These are phyloP conservation scores for Chytriomyces confervae DNA, from an alignment of 192 early-diverging fungal species.

Conservation along the genomic window DNA sequence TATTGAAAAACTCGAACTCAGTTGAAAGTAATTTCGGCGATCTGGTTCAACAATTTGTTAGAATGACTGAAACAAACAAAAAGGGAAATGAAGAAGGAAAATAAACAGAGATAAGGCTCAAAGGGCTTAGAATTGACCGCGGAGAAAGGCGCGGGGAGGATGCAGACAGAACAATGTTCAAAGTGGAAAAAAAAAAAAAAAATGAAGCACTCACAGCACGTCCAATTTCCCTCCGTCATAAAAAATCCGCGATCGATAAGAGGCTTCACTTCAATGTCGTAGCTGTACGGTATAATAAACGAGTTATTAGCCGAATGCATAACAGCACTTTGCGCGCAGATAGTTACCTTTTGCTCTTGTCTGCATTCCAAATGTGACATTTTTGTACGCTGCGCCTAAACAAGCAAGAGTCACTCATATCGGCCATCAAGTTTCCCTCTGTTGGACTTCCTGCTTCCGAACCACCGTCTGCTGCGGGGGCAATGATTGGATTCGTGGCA, in stretches of 20 bases:
- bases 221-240: constrained; percentile 88
- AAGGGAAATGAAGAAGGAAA: background rate
- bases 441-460: background rate
- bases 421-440: constrained; percentile 50
- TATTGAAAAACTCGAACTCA: constrained; percentile 71
- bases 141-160: too few species aligned
- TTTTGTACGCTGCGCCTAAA: constrained; percentile 59
- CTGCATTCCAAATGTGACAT: constrained; percentile 22
- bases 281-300: constrained; percentile 41
- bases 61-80: background rate
- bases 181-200: too few species aligned
- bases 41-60: constrained; percentile 38
- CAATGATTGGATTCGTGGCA: background rate
- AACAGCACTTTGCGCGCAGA: background rate
- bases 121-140: too few species aligned
- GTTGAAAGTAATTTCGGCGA: constrained; percentile 95
- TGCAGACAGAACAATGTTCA: too few species aligned
- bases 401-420: too few species aligned
- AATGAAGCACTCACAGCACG: constrained; percentile 63
- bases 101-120: too few species aligned
- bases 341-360: constrained; percentile 31
- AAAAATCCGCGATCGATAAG: constrained; percentile 97
- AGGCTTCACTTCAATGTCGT: constrained; percentile 64
- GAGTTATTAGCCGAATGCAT: background rate
- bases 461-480: background rate